These are phyloP conservation scores for Mycena capillaripes DNA, from an alignment of 768 basidiomycete genomes.

Conservation along the genomic window DNA sequence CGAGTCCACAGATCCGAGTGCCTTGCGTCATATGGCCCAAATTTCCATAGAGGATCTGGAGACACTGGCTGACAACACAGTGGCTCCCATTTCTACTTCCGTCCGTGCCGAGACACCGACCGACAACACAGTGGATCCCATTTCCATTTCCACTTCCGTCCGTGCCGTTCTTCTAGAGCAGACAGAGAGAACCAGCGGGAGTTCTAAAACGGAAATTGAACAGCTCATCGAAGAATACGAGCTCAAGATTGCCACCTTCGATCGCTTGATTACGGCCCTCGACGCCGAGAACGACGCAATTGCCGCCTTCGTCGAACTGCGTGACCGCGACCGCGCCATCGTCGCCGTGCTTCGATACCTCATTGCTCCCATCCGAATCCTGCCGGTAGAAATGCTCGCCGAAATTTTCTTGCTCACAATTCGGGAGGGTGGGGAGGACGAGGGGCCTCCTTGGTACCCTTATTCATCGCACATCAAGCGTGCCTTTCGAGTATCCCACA, in stretches of 20 bases:
- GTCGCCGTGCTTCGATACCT: neutral
- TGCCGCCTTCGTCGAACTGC: neutral
- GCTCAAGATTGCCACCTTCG: neutral
- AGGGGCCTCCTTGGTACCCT: too few species aligned
- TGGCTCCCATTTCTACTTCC: too few species aligned
- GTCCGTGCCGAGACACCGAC: too few species aligned
- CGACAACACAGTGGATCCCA: too few species aligned
- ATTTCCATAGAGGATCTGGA: too few species aligned
- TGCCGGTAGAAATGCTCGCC: neutral
- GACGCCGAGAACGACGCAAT: too few species aligned
- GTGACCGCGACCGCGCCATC: neutral
- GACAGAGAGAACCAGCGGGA: neutral
- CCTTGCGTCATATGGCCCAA: too few species aligned
- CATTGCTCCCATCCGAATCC: neutral
- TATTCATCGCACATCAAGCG: neutral
- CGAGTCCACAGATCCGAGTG: too few species aligned
- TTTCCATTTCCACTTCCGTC: neutral
- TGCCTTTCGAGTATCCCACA: neutral
- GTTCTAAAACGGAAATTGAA: neutral
- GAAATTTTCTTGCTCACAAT: neutral
- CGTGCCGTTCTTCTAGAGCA: neutral
- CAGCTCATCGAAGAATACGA: neutral
- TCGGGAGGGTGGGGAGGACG: neutral
- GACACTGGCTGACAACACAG: too few species aligned
- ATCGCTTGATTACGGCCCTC: neutral